Conservation (phyloP, 2,329 filamentous ascomycete genomes). For the Pseudogymnoascus sp. region DNA sequence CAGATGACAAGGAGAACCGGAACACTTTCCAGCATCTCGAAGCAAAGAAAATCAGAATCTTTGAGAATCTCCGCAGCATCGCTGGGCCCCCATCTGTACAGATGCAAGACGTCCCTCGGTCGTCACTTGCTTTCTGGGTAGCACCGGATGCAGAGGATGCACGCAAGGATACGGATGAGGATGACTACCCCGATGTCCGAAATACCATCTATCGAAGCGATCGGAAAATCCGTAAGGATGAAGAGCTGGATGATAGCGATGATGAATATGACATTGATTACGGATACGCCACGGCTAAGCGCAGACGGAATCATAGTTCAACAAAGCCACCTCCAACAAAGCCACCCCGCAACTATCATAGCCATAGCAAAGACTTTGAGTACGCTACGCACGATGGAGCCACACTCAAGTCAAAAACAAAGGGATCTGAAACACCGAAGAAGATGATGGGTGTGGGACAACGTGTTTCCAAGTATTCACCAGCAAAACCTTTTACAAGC, state of each 20-base stretch:
- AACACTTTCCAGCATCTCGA: slow-evolving; percentile 77
- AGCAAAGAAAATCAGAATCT: slow-evolving; percentile 70
- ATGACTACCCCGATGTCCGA: slow-evolving; percentile 76
- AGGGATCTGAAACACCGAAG: not conserved
- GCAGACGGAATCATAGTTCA: not conserved
- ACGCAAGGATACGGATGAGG: slow-evolving; percentile 66
- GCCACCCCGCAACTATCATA: not conserved
- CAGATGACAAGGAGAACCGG: slow-evolving; percentile 81
- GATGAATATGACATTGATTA: slow-evolving; percentile 78
- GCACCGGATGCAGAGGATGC: slow-evolving; percentile 57
- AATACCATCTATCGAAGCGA: slow-evolving; percentile 79
- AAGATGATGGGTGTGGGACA: not conserved
- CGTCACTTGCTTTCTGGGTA: slow-evolving; percentile 53
- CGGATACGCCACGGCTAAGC: slow-evolving; percentile 19
- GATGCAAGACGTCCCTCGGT: slow-evolving; percentile 70
- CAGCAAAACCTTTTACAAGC: not conserved
- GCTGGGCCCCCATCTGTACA: slow-evolving; percentile 83
- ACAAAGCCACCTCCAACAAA: not conserved
- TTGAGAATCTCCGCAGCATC: slow-evolving; percentile 82
- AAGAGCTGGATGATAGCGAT: slow-evolving; percentile 81
- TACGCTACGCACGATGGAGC: not conserved
- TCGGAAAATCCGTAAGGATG: slow-evolving; percentile 64
- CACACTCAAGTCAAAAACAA: not conserved
- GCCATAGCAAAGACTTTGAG: not conserved
- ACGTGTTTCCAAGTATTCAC: not conserved